Conservation (phyloP, 1,284 basidiomycete genomes). For the Apiotrichum mycotoxinovorans region DNA sequence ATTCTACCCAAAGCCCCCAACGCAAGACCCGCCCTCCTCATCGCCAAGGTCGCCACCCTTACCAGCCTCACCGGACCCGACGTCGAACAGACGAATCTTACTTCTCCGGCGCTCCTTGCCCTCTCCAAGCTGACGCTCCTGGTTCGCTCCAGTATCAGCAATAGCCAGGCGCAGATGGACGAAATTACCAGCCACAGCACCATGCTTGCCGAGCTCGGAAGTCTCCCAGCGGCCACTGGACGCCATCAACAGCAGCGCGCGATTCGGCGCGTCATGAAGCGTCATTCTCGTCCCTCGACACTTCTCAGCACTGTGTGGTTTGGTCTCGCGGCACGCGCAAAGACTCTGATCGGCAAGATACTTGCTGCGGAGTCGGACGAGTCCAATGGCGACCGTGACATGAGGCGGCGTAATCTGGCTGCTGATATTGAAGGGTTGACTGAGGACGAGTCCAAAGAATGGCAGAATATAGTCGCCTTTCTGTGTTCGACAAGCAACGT, state of each 20-base stretch:
- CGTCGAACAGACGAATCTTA: conserved; percentile 33
- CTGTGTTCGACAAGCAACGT: conserved; percentile 70
- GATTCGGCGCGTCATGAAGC: conserved; percentile 33
- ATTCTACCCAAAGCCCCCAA: conserved; percentile 24
- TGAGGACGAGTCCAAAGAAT: conserved; percentile 69
- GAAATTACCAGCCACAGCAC: conserved; percentile 18
- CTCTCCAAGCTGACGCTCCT: conserved; percentile 28
- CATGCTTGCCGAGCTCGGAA: conserved; percentile 29
- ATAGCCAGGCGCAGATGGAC: conserved; percentile 12
- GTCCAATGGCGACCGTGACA: conserved; percentile 20
- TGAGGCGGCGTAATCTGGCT: conserved; percentile 27
- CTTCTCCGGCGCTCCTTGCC: conserved; percentile 24
- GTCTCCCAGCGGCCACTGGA: conserved; percentile 32
- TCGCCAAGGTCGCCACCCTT: conserved; percentile 30
- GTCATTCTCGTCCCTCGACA: conserved; percentile 17
- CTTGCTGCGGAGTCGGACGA: conserved; percentile 26
- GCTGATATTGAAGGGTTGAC: conserved; percentile 38
- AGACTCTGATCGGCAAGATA: conserved; percentile 31
- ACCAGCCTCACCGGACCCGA: conserved; percentile 31
- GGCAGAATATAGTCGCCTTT: conserved; percentile 83
- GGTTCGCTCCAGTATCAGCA: conserved; percentile 22
- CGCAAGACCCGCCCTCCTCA: conserved; percentile 27
- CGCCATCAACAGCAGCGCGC: conserved; percentile 45
- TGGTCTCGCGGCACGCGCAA: conserved; percentile 24
- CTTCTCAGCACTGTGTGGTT: conserved; percentile 31